Evolutionary conservation across 805 yeast genomes (phyloP).

Genomic region (Tetrapisispora phaffii): DNA sequence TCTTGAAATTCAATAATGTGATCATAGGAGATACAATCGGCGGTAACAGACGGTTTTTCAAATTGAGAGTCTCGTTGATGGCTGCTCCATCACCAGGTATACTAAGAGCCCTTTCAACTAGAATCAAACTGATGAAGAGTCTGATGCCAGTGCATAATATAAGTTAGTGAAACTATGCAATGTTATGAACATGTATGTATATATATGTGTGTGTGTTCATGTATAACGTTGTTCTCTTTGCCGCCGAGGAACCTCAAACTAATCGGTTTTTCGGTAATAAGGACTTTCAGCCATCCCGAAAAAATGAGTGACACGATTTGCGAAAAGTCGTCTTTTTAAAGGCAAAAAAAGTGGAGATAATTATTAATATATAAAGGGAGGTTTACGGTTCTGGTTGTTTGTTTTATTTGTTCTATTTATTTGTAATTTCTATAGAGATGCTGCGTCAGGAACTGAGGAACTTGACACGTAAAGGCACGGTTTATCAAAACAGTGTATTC

Average conservation of each 20-base stretch:
- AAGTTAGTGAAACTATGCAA: too few species aligned
- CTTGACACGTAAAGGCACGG: too few species aligned
- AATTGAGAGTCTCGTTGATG: neutral
- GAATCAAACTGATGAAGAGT: neutral
- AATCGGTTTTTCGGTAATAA: neutral
- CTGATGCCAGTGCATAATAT: too few species aligned
- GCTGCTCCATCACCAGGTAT: neutral
- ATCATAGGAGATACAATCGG: neutral
- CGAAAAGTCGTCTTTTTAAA: neutral
- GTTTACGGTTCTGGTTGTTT: too few species aligned
- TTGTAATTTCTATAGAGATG: neutral
- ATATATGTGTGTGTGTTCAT: too few species aligned
- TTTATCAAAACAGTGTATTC: too few species aligned
- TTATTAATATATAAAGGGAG: neutral
- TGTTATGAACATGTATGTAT: neutral
- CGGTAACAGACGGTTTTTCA: neutral
- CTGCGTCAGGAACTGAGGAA: too few species aligned
- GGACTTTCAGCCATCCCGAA: neutral
- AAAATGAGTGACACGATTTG: constrained; percentile 1
- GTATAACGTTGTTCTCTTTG: neutral
- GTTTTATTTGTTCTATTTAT: too few species aligned
- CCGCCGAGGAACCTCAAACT: neutral
- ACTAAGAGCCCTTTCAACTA: neutral
- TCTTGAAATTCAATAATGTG: neutral
- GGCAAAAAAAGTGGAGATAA: neutral